These are phyloP conservation scores for Phialophora chinensis DNA, from an alignment of 2,329 filamentous ascomycete genomes.

Conservation along the genomic window DNA sequence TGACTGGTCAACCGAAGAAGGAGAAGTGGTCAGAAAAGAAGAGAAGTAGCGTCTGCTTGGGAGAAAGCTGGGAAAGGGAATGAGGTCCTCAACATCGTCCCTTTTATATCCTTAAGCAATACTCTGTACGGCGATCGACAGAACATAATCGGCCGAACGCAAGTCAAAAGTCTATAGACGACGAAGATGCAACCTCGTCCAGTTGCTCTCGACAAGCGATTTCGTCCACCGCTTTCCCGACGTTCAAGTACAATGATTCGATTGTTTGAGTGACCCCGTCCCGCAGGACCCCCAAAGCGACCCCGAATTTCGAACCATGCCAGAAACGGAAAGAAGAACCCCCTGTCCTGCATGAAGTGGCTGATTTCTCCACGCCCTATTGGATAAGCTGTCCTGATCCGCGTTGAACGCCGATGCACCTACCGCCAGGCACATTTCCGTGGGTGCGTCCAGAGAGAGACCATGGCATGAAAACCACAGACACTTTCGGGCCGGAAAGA, in stretches of 20 bases:
- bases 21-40: not conserved
- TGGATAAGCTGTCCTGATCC: not conserved
- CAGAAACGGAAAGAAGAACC: slow-evolving; percentile 20
- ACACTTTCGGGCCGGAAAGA: no score
- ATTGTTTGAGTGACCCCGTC: not conserved
- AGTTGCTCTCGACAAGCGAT: not conserved
- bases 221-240: not conserved
- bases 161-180: not conserved
- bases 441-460: not conserved
- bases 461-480: no score
- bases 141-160: not conserved
- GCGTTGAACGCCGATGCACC: not conserved
- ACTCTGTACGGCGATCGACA: not conserved
- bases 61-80: not conserved
- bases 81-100: not conserved
- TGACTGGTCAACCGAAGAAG: not conserved
- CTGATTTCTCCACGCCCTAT: not conserved
- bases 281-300: not conserved
- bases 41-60: not conserved
- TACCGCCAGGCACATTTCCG: not conserved
- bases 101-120: not conserved
- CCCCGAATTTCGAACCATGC: not conserved
- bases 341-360: slow-evolving; percentile 19
- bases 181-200: not conserved
- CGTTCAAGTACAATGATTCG: not conserved